Evolutionary conservation across 1,284 basidiomycete species (phyloP).

Genomic region (Fereydounia khargensis): DNA sequence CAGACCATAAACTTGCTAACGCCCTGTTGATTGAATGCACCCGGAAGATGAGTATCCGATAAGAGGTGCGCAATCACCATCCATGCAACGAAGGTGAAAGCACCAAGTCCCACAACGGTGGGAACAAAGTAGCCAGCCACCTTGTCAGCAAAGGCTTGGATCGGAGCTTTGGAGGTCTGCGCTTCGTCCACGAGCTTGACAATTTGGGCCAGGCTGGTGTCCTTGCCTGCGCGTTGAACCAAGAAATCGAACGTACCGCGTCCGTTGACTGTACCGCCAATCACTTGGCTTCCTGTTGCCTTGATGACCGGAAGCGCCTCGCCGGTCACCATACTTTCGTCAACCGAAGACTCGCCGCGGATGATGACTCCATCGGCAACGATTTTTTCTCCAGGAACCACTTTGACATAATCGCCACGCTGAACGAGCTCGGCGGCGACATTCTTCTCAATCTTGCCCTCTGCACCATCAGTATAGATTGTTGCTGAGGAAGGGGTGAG

Average conservation of each 20-base stretch:
- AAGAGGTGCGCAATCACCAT: slow-evolving; percentile 68
- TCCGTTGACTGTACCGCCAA: slow-evolving; percentile 95
- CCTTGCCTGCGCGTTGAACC: slow-evolving; percentile 90
- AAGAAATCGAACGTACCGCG: slow-evolving; percentile 92
- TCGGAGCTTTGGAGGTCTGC: slow-evolving; percentile 95
- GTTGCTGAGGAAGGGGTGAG: slow-evolving; percentile 91
- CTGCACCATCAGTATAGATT: slow-evolving; percentile 70
- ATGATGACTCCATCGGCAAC: slow-evolving; percentile 91
- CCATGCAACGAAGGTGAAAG: slow-evolving; percentile 82
- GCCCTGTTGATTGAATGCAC: slow-evolving; percentile 79
- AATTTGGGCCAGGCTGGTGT: slow-evolving; percentile 93
- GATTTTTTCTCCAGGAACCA: slow-evolving; percentile 94
- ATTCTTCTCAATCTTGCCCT: slow-evolving; percentile 74
- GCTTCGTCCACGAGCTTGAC: slow-evolving; percentile 96
- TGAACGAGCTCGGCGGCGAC: slow-evolving; percentile 93
- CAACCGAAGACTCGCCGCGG: slow-evolving; percentile 79
- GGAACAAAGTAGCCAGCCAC: slow-evolving; percentile 96
- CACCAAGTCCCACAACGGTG: slow-evolving; percentile 76
- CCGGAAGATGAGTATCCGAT: slow-evolving; percentile 68
- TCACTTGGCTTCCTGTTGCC: slow-evolving; percentile 75
- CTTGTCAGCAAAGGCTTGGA: slow-evolving; percentile 92
- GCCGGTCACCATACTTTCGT: slow-evolving; percentile 96
- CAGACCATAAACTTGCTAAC: slow-evolving; percentile 85
- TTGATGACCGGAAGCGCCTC: slow-evolving; percentile 90
- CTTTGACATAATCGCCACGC: slow-evolving; percentile 86